Base-by-base conservation (phyloP, 1,284 basidiomycete genomes). In the Sporisorium sorghi region DNA sequence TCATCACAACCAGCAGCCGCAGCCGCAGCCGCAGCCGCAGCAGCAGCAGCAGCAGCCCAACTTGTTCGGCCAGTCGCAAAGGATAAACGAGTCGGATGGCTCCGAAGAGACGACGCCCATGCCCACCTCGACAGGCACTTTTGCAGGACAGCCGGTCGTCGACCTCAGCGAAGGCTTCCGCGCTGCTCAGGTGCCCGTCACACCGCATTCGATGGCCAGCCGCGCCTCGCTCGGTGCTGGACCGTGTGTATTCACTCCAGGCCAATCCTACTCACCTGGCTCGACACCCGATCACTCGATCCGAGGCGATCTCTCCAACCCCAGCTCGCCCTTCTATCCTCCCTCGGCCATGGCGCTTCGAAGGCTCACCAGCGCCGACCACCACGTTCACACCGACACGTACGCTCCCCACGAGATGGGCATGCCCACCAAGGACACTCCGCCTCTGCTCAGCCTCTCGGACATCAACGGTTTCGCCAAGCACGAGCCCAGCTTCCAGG, bases 21-120 rank as follows among this genome's bases (percentile, higher is more conserved):
- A n/a, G n/a, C n/a, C n/a, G n/a, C n/a, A n/a, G n/a, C n/a, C n/a
- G n/a, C n/a, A n/a, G n/a, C n/a, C n/a, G n/a, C n/a, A n/a, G n/a
- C n/a, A n/a, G n/a, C n/a, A n/a, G n/a, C n/a, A n/a, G n/a, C n/a
- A n/a, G n/a, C n/a, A n/a, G 7, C 26, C 46, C 6, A 35, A 54
- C 46, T 21, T 47, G 12, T 51, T 60, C 12, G 37, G 47, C 30
- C 46, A 56, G 24, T 30, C 39, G 8, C 61, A 63, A 26, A 28
- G 46, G n/a, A 57, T 58, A 52, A 57, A 50, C 62, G 72, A 66
- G 43, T 70, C 71, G 39, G 66, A 77, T n/a, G 59, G 59, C n/a
- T 67, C 67, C 10, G 68, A 76, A 40, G 76, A 77, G 52, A 65
- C 64, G 1, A 77, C 73, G 8, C 77, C 76, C 30, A 78, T 79